A percentile compares a stretch with the other conserved stretches of the same genome.
Conservation (phyloP, 2,329 filamentous ascomycete species). For the Colletotrichum liaoningense region DNA sequence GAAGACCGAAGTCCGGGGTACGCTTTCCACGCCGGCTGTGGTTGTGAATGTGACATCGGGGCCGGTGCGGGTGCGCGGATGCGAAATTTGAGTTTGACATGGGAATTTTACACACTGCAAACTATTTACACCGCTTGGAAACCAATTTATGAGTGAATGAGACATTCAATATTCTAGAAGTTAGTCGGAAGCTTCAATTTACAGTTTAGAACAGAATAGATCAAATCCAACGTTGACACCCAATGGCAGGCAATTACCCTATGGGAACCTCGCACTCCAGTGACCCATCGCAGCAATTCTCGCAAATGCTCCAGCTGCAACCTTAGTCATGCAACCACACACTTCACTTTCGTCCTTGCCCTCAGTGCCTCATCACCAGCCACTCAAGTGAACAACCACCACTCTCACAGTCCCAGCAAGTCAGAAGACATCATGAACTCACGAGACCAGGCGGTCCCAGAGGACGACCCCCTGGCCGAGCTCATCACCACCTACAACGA, state of each 20-base stretch:
- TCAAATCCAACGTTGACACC: neutral
- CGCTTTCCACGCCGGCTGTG: neutral
- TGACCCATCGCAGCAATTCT: neutral
- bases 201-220: neutral
- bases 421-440: conserved; percentile 1
- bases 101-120: neutral
- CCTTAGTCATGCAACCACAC: conserved; percentile 20
- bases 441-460: neutral
- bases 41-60: neutral
- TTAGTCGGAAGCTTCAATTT: neutral
- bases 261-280: neutral
- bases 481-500: conserved; percentile 79
- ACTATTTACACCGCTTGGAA: neutral
- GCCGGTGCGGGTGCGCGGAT: neutral
- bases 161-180: neutral
- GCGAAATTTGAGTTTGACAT: neutral
- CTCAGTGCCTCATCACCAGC: neutral
- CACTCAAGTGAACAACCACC: neutral
- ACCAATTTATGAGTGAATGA: neutral
- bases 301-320: neutral
- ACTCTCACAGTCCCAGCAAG: too few relatives aligned
- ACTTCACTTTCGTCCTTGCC: neutral
- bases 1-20: neutral
- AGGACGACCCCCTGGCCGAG: conserved; percentile 60
- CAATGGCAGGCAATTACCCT: neutral